Conservation (phyloP, 345 rosid species). For the Rhodamnia argentea region DNA sequence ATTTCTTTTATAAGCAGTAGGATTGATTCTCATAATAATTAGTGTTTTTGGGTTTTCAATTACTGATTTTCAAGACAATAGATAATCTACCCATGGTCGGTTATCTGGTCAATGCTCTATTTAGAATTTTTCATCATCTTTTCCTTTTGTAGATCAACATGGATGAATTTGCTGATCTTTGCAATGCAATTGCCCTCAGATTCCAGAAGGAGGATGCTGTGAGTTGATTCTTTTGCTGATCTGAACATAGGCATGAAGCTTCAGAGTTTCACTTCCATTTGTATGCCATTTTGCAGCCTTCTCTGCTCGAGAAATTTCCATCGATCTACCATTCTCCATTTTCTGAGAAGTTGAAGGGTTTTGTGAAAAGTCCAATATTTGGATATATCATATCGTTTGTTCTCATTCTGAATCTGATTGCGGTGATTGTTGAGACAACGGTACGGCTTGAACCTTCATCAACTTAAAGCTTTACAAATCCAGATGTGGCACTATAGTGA, state of each 20-base stretch:
- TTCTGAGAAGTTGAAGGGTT: constrained; percentile 64
- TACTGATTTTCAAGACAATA: background rate
- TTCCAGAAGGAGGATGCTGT: constrained; percentile 88
- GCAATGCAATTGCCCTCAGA: constrained; percentile 90
- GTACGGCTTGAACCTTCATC: constrained; percentile 25
- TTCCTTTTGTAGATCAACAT: constrained; percentile 53
- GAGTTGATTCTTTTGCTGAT: constrained; percentile 25
- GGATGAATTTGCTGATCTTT: constrained; percentile 87
- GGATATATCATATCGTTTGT: constrained; percentile 61
- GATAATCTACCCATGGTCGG: background rate
- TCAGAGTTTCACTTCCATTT: background rate
- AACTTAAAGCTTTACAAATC: background rate
- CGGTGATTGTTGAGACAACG: constrained; percentile 90
- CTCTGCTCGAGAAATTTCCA: constrained; percentile 55
- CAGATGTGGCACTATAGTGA: background rate
- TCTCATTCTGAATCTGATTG: constrained; percentile 68
- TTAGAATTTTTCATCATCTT: background rate
- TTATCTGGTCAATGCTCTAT: background rate
- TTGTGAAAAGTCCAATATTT: constrained; percentile 58
- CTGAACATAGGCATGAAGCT: background rate
- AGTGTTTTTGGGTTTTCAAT: background rate
- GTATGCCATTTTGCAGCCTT: constrained; percentile 41
- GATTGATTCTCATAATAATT: too few relatives aligned
- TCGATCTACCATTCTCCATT: constrained; percentile 50
- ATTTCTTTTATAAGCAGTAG: background rate